phyloP scores from a whole-genome alignment of 768 basidiomycete genomes.

The Boletus eberwhitei region DNA sequence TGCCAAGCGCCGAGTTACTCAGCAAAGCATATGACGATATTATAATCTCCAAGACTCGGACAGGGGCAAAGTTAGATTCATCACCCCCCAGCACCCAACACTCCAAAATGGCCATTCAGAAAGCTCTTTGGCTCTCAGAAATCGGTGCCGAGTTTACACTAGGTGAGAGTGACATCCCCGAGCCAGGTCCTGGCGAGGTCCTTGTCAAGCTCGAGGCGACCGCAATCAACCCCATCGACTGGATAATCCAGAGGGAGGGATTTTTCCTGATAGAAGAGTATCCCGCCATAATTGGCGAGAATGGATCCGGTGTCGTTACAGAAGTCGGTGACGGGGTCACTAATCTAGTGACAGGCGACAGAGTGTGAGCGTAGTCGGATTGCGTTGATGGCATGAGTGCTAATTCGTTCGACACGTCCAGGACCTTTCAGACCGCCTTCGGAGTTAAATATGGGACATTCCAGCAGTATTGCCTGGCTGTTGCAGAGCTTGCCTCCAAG shows the following conservation, averaged over 20 bases:
- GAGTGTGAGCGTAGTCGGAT: conserved; percentile 26
- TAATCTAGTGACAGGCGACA: conserved; percentile 33
- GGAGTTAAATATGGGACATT: conserved; percentile 7
- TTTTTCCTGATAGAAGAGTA: conserved; percentile 29
- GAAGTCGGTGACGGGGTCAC: conserved; percentile 36
- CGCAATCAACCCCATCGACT: conserved; percentile 46
- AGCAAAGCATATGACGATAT: not conserved
- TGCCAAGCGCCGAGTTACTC: no score
- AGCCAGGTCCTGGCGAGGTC: conserved; percentile 40
- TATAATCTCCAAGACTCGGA: not conserved
- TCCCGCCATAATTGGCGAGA: conserved; percentile 37
- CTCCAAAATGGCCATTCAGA: conserved; percentile 10
- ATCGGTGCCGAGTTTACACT: conserved; percentile 13
- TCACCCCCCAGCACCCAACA: not conserved
- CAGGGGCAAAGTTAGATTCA: not conserved
- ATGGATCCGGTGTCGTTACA: conserved; percentile 37
- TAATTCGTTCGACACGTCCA: not conserved
- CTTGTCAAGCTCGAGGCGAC: conserved; percentile 41
- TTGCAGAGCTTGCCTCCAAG: conserved; percentile 20
- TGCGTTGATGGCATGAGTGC: not conserved
- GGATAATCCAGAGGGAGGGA: conserved; percentile 4
- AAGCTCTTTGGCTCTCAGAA: conserved; percentile 14
- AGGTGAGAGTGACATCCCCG: conserved; percentile 20
- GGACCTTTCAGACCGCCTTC: conserved; percentile 6
- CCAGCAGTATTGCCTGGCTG: conserved; percentile 24